Percentiles rank a stretch among this genome's conserved stretches.
Evolutionary conservation across 2,329 filamentous ascomycete species (phyloP).

Genomic region (Trichoderma oligosporum): DNA sequence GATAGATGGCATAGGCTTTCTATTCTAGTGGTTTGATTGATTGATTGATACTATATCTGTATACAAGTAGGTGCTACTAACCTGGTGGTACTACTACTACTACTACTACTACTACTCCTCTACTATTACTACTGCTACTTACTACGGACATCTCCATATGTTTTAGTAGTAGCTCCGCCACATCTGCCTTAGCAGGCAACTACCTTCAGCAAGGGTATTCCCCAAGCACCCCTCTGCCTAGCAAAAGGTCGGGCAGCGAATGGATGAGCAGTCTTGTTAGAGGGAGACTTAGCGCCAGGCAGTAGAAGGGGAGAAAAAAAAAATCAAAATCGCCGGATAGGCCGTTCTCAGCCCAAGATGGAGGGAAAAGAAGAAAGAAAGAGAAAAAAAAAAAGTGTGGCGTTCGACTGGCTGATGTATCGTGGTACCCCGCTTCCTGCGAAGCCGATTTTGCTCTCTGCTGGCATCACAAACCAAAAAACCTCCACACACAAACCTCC

Average conservation of each 20-base stretch:
- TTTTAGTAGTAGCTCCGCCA: conserved; percentile 18
- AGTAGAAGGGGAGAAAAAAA: conserved; percentile 10
- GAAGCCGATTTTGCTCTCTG: conserved; percentile 20
- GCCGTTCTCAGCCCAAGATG: not conserved
- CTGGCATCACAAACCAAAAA: conserved; percentile 20
- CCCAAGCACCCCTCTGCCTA: not conserved
- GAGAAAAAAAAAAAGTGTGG: conserved; percentile 15
- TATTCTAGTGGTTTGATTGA: too few relatives aligned
- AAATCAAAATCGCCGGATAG: not conserved
- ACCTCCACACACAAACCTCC: conserved; percentile 14
- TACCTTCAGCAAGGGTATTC: too few relatives aligned
- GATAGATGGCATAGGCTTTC: too few relatives aligned
- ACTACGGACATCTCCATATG: too few relatives aligned
- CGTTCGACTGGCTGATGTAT: conserved; percentile 16
- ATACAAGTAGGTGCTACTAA: too few relatives aligned
- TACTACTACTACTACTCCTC: too few relatives aligned
- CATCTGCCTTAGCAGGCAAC: not conserved
- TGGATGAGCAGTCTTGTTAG: not conserved
- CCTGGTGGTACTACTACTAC: too few relatives aligned
- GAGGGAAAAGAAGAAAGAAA: not conserved
- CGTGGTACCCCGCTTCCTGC: conserved; percentile 21
- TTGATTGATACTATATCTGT: too few relatives aligned
- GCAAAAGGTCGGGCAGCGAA: not conserved
- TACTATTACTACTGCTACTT: too few relatives aligned
- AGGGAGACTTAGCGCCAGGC: conserved; percentile 4